Base-by-base conservation (phyloP, 176 grass and related monocot genomes). In the Triticum dicoccoides region DNA sequence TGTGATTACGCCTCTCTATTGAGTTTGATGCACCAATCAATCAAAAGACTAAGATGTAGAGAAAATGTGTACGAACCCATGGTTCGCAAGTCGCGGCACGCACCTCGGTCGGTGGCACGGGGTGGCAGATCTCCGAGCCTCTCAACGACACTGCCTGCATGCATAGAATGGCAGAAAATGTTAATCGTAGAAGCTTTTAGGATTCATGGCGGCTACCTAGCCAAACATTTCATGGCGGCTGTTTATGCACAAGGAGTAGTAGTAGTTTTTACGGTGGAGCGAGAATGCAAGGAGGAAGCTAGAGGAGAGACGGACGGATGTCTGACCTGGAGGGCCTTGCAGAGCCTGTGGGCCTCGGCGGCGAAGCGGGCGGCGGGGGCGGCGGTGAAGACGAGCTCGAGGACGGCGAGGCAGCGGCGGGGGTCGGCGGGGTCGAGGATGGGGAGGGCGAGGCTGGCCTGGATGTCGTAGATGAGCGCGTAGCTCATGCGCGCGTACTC, bases 401-500 rank as follows among this genome's bases (percentile, higher is more conserved):
- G 65, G 11, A 98, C 97, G 66, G 86, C 97, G 89, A 98, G 73
- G 83, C 89, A 92, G 56, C 70, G 59, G 6, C 67, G 27, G 1
- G 80, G 12, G 45, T 12, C 79, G 27, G 94, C 84, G 34, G 94
- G 94, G 20, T 96, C 92, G 54, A 98, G 85, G 61, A 98, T 61
- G 2, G 97, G 97, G 37, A 98, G 83, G 20, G 90, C 94, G n/a
- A 98, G 87, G 9, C 92, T 92, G 30, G 88, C 94, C 80, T 91
- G 90, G 56, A 98, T 93, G 52, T 98, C 90, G 87, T 96, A 92
- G 87, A 89, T 92, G 76, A 96, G 90, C 42, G 97, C 96, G 90
- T 98, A 91, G 62, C 34, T 92, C 84, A 94, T 92, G 51, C 96
- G 92, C n/a, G 91, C 90, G 85, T 98, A 98, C 90, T 98, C 96